Evolutionary conservation across 768 basidiomycete species (phyloP), one percentile per base, ranked within the genome.

Genomic region (Boletus subcaerulescens): DNA sequence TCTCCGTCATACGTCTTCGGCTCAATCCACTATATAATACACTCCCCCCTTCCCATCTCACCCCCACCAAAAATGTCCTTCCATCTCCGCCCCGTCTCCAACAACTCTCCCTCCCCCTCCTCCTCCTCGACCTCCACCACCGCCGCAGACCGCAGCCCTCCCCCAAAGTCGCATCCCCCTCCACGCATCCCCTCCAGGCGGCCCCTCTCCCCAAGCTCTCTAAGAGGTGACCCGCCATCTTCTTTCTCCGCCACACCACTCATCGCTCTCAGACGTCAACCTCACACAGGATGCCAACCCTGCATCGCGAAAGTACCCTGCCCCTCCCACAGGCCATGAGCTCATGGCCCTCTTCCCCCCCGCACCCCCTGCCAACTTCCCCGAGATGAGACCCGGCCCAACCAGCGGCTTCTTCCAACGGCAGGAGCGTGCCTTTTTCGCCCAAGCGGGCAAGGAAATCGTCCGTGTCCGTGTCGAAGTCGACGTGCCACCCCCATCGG

Each of bases 261-360:
- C 45, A 69, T 45, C 56, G 12, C 36, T 39, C 60, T 12, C 64
- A 87, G 87, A 89, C 67, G 74, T 89, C 61, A 86, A 88, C 66
- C 77, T 88, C 46, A 73, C 80, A 0, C 80, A 81, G 54, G 73
- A 77, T 39, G 73, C 77, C 52, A 80, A 79, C 60, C 72, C 76
- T 55, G 66, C 72, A 4, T 71, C 78, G 3, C 75, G 85, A 53
- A 84, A 83, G 59, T 88, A 83, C 65, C 89, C 89, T 17, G 81
- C 86, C 1, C 89, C 89, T 2, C 85, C 87, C 5, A 89, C 86
- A 0, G 89, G 89, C 3, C 89, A 91, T 61, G 87, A 91, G 60
- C 79, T 91, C 61, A 91, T 91, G 89, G 86, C 86, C 14, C 80
- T 91, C 74, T 91, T 91, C 65, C 89, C 89, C 1, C 80, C 89